These are phyloP conservation scores for Primulina tabacum DNA, from an alignment of 257 asterid genomes.

Conservation along the genomic window DNA sequence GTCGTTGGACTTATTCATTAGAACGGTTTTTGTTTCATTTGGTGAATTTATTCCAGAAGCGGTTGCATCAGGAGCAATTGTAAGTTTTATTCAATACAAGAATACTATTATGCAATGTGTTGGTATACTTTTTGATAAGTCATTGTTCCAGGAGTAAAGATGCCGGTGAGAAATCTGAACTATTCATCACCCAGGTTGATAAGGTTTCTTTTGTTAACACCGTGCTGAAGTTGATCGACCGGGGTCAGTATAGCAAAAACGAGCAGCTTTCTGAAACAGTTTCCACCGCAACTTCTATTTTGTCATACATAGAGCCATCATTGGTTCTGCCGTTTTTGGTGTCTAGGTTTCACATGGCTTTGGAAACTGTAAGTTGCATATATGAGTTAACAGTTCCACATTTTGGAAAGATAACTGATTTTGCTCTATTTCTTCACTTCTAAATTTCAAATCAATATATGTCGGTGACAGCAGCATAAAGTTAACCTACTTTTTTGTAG, in stretches of 20 bases:
- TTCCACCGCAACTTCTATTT: slow-evolving; percentile 84
- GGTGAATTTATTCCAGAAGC: slow-evolving; percentile 72
- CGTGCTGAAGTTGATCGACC: slow-evolving; percentile 83
- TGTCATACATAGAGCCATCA: slow-evolving; percentile 93
- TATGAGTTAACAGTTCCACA: slow-evolving; percentile 4
- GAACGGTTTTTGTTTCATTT: slow-evolving; percentile 82
- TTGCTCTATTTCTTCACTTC: slow-evolving; percentile 7
- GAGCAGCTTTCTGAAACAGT: slow-evolving; percentile 93
- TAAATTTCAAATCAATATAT: slow-evolving; percentile 6
- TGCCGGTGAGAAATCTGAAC: slow-evolving; percentile 45
- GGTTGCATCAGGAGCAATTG: slow-evolving; percentile 89
- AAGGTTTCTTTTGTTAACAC: slow-evolving; percentile 73
- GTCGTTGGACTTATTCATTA: slow-evolving; percentile 92
- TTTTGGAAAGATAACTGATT: slow-evolving; percentile 6
- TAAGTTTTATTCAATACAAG: slow-evolving; percentile 39
- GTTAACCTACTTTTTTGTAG: background rate
- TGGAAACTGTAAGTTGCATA: slow-evolving; percentile 82
- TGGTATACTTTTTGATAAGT: slow-evolving; percentile 28
- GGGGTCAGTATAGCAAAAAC: slow-evolving; percentile 97
- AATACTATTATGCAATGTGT: slow-evolving; percentile 12
- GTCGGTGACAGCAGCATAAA: slow-evolving; percentile 20
- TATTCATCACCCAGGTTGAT: slow-evolving; percentile 61
- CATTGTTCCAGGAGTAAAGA: slow-evolving; percentile 63
- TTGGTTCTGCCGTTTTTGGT: slow-evolving; percentile 91
- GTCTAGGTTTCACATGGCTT: slow-evolving; percentile 93